Conservation (phyloP, 257 asterid genomes). For the Salvia hispanica region DNA sequence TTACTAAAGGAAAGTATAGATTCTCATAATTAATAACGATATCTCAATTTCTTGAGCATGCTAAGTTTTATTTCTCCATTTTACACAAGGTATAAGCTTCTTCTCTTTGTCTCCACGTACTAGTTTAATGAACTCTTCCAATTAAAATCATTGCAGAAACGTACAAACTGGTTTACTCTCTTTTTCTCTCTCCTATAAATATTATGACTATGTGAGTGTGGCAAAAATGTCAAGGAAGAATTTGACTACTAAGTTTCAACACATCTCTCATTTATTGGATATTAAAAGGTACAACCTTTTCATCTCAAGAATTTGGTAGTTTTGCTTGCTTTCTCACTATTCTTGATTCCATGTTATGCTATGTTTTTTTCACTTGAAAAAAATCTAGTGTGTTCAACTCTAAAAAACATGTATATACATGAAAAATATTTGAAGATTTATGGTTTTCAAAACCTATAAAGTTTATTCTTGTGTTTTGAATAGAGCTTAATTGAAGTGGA, state of each 20-base stretch:
- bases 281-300: slow-evolving; percentile 30
- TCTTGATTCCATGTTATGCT: background rate
- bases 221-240: slow-evolving; percentile 3
- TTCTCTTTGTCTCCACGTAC: slow-evolving; percentile 18
- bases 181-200: slow-evolving; percentile 37
- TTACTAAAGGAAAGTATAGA: slow-evolving; percentile 42
- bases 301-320: slow-evolving; percentile 11
- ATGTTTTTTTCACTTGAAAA: too few relatives aligned
- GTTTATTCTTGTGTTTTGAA: background rate
- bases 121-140: slow-evolving; percentile 23
- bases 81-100: slow-evolving; percentile 39
- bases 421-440: background rate
- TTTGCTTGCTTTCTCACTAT: background rate
- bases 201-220: slow-evolving; percentile 9
- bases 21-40: slow-evolving; percentile 34
- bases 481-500: background rate
- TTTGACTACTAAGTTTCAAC: slow-evolving; percentile 21
- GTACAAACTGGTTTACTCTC: slow-evolving; percentile 38
- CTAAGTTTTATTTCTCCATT: slow-evolving; percentile 26
- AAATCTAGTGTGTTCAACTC: too few relatives aligned
- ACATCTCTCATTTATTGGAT: slow-evolving; percentile 21
- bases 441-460: background rate
- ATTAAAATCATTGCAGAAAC: slow-evolving; percentile 28
- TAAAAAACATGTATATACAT: background rate
- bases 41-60: slow-evolving; percentile 26